Base-by-base conservation (phyloP, 2,329 filamentous ascomycete genomes). In the Coleophoma eucalyptorum region DNA sequence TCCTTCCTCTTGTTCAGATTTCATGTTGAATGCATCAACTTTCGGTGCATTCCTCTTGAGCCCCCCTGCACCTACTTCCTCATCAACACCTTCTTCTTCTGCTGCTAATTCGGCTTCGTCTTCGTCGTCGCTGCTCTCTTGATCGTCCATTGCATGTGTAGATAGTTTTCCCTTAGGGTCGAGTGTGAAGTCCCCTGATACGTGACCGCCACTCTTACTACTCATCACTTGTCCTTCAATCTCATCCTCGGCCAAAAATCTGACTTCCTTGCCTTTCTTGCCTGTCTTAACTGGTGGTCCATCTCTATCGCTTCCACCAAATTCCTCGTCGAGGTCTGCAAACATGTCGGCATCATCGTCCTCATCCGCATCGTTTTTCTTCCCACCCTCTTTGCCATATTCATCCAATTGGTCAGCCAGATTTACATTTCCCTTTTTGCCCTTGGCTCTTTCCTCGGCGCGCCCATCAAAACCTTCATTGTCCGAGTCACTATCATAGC, bases 1-100 rank as follows among this genome's bases (percentile, higher is more conserved):
- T 1, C 94, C 94, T 60, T 97, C 93, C 64, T 97, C 91, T 67
- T 95, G 86, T 68, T 99, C 94, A 12, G 81, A 75, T 52, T 83
- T 84, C 78, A 99, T 89, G 65, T 99, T 97, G 78, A 99, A 99
- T 3, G 93, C 93, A 68, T 97, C 94, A 5, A 99, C 79, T 67
- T 94, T 90, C 2, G 94, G 94, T 2, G 94, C 94, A 68, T 97
- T 90, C 62, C 85, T 89, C 73, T 97, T 97, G 61, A 95, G 87
- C 2, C 89, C 88, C 13, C 94, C 94, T 1, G 90, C 86, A 2
- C 94, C 94, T 5, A 99, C 77, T 67, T 99, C 94, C 49, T 92
- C 87, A 59, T 97, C 94, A 15, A 96, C 66, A 16, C 83, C 89
- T 54, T 88, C 84, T 57, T 89, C 90, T 33, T 89, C 70, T 44